Evolutionary conservation across 1,284 basidiomycete genomes (phyloP).

Genomic region (Austropuccinia psidii): DNA sequence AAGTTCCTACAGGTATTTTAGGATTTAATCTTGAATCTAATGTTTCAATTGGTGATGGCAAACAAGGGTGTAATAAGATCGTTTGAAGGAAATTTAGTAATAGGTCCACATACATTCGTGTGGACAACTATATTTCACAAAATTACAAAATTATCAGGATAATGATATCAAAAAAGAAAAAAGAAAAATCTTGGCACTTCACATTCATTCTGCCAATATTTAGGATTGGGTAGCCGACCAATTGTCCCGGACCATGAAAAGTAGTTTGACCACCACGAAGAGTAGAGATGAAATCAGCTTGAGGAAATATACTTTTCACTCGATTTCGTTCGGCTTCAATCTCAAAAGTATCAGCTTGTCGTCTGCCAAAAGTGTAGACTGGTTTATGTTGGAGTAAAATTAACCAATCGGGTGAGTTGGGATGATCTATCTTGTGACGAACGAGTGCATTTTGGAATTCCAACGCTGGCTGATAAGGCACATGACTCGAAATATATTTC

Average conservation of each 20-base stretch:
- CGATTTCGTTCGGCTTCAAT: neutral
- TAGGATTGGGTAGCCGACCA: constrained; percentile 89
- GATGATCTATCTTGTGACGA: constrained; percentile 19
- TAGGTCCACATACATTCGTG: constrained; percentile 52
- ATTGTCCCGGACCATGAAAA: constrained; percentile 94
- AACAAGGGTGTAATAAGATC: constrained; percentile 42
- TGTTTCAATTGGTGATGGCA: constrained; percentile 18
- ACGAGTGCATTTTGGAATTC: constrained; percentile 24
- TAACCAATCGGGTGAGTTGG: constrained; percentile 15
- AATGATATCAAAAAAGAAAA: neutral
- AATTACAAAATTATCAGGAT: neutral
- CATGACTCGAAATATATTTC: constrained; percentile 10
- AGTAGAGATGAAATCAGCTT: constrained; percentile 2
- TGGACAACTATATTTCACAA: constrained; percentile 45
- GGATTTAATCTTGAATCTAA: constrained; percentile 32
- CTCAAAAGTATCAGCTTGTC: neutral
- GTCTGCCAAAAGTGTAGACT: constrained; percentile 29
- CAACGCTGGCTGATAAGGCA: neutral
- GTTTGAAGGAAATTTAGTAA: constrained; percentile 49
- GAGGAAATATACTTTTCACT: neutral
- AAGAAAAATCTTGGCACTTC: constrained; percentile 44
- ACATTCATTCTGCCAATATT: constrained; percentile 62
- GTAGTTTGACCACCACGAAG: constrained; percentile 80
- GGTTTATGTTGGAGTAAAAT: constrained; percentile 28
- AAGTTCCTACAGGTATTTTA: constrained; percentile 30